Evolutionary conservation across 2,329 filamentous ascomycete genomes (phyloP), one percentile per base, ranked within the genome.

Genomic region (Drechslerella coelobrocha): DNA sequence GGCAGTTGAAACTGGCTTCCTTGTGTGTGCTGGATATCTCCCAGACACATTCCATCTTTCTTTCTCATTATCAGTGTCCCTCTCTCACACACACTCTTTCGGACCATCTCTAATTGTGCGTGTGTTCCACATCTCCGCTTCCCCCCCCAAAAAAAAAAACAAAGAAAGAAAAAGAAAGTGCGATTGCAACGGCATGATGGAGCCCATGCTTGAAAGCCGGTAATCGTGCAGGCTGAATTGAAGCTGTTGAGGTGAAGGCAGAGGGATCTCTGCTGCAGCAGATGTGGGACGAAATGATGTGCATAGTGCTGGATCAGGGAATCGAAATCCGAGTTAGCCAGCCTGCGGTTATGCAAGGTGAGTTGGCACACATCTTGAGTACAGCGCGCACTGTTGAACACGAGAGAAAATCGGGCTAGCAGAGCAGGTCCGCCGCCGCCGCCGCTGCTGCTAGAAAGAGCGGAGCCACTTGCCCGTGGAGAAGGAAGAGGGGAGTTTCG

Each of bases 331-430:
- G 56, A 43, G 37, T 45, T 34, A 50, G 52, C 57, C 61, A 60
- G 66, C 55, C 47, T 63, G 53, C 66, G 66, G 66, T 71, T 71
- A 71, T 71, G 66, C 66, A 71, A 57, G 66, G 54, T 71, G 66
- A 71, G 66, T 71, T 71, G 66, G 66, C 66, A 71, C 52, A 61
- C 37, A 52, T 23, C 51, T 68, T 39, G 51, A 60, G 55, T 54
- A 39, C 34, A 39, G 17, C 12, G 34, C 7, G 12, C 29, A 12
- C 12, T 12, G 29, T 6, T 6, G 37, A 17, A 12, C 37, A 41
- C 9, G 7, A 41, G 37, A 8, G 37, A 8, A n/a, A 41, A 41
- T 12, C 37, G 37, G 19, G 19, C 41, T 45, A 45, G 21, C 41
- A 17, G n/a, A n/a, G n/a, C n/a, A n/a, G n/a, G n/a, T n/a, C n/a